Evolutionary conservation across 805 yeast species (phyloP).

Genomic region (Saccharomycopsis schoenii): DNA sequence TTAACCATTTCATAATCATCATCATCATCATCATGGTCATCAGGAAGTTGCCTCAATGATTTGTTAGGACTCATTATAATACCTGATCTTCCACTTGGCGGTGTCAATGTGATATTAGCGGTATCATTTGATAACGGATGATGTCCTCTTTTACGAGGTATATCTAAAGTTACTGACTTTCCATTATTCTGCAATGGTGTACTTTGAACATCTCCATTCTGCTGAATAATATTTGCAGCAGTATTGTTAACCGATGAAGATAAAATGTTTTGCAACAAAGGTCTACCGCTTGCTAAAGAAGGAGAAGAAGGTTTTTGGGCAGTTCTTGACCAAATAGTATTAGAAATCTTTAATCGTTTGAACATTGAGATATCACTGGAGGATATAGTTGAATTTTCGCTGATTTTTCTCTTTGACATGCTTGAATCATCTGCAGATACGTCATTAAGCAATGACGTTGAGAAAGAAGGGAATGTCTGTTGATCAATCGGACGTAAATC

Average conservation of each 20-base stretch:
- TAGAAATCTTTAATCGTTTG: background rate
- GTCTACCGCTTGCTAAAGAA: background rate
- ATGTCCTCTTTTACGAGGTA: background rate
- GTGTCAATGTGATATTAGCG: slow-evolving; percentile 8
- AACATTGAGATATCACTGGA: slow-evolving; percentile 1
- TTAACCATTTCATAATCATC: background rate
- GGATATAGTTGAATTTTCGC: background rate
- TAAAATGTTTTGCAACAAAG: background rate
- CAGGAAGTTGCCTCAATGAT: background rate
- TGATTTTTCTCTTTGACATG: background rate
- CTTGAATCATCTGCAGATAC: background rate
- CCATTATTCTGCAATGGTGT: background rate
- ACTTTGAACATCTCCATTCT: background rate
- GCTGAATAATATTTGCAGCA: background rate
- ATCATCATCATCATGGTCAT: background rate
- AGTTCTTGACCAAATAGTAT: background rate
- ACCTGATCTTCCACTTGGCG: background rate
- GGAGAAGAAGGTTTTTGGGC: background rate
- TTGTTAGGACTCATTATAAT: background rate
- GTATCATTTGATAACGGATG: background rate
- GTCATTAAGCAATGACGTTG: background rate
- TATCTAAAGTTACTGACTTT: background rate
- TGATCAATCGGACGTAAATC: slow-evolving; percentile 12
- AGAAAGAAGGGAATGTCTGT: background rate
- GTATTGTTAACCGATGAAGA: background rate